Evolutionary conservation across 306 rosid genomes (phyloP), one percentile per base, ranked within the genome.

Genomic region (Adenanthera pavonina): DNA sequence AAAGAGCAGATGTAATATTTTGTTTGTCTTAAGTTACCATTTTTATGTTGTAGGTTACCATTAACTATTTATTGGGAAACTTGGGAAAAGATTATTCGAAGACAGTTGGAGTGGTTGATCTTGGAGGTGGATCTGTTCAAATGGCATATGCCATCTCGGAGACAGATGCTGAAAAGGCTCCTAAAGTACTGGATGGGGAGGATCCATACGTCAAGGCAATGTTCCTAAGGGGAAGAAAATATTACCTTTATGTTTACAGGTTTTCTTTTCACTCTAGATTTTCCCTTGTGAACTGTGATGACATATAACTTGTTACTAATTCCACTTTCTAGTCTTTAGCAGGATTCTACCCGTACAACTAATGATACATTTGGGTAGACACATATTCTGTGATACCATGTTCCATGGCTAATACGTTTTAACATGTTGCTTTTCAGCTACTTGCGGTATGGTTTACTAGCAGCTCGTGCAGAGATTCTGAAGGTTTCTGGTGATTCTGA

Each of bases 111-210:
- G 96, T 95, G 46, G 97, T 95, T 84, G 99, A 95, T 87, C 99
- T 95, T 84, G 99, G 99, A 25, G 99, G 99, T 80, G 99, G 99
- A 68, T 95, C 99, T 84, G 98, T 95, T 82, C 99, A 95, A 88
- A 95, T 95, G 98, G 99, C 99, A 35, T 95, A 95, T 91, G 98
- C 99, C 69, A 89, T 95, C 79, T 92, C 99, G 1, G 97, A 93
- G 86, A 44, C 85, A 35, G 97, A 90, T 57, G 94, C 96, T 72
- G 88, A 86, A 25, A 85, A 67, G 83, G 96, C 98, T 81, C 94
- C 98, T 34, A 87, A 84, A 79, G 57, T 82, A 78, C 48, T 64
- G 19, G 89, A 88, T 60, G 96, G 89, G 65, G 94, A 79, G 79
- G 94, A 94, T 36, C 69, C 83, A 47, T 93, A 92, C 73, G 86